Evolutionary conservation across 106 monocot genomes (phyloP), one percentile per base, ranked within the genome.

Genomic region (Dendrobium nobile): DNA sequence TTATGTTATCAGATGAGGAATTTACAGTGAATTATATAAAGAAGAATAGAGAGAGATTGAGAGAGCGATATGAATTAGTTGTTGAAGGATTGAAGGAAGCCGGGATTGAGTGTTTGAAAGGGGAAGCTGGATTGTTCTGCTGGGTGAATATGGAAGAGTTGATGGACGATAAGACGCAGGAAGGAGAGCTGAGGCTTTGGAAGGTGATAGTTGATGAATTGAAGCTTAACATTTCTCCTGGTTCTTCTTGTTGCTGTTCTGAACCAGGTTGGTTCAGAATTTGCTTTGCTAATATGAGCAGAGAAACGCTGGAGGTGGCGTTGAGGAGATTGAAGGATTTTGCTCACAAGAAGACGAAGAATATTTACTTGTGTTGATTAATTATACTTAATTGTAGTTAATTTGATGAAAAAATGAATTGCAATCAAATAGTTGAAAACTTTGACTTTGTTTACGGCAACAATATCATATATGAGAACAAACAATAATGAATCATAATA

Each of bases 191-290:
- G 19, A 82, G 47, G 61, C 78, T 95, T 0, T 92, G 95, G 93
- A 79, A 86, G 0, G 16, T 73, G 75, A 78, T 89, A 31, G 45
- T 94, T 87, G 43, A 79, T 9, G 88, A 91, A 55, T 85, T 80
- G 37, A 94, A 85, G 85, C 85, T 95, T 5, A 90, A 92, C 54
- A 85, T 92, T 40, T 95, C 94, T 5, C 94, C 92, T 1, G 94
- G 92, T 0, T 92, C 87, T 41, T 95, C 94, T 1, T 95, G 91
- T 77, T 92, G 90, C 56, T 95, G 94, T 64, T 82, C 88, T 4
- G 92, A 95, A 42, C 27, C 90, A 3, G 94, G 94, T 1, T 94
- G 94, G 94, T 94, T 94, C 45, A 85, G 94, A 86, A 87, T 94
- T 41, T 94, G 94, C 80, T 94, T 94, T 77, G 94, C 94, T 9